Conservation (phyloP, 1,284 basidiomycete species). For the Cystobasidium sp. region DNA sequence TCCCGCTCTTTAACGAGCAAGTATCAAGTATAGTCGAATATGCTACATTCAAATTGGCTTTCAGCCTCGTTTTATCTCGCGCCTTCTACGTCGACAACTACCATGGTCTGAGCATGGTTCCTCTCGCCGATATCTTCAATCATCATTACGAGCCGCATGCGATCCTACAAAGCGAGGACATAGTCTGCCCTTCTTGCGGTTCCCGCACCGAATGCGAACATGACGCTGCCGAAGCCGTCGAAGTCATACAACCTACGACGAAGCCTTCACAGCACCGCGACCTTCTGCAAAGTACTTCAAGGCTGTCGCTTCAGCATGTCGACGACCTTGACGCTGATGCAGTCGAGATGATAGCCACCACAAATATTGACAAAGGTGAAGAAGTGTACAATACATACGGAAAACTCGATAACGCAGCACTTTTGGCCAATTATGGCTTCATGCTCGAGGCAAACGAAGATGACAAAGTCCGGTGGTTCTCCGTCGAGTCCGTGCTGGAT, state of each 20-base stretch:
- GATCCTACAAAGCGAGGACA: slow-evolving; percentile 78
- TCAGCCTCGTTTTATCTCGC: slow-evolving; percentile 79
- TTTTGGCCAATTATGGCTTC: slow-evolving; percentile 77
- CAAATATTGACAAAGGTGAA: slow-evolving; percentile 57
- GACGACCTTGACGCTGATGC: slow-evolving; percentile 48
- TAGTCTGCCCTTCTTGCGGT: slow-evolving; percentile 81
- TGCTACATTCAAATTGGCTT: slow-evolving; percentile 69
- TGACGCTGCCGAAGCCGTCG: slow-evolving; percentile 59
- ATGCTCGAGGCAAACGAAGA: slow-evolving; percentile 54
- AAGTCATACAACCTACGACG: neutral
- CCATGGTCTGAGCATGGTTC: slow-evolving; percentile 83
- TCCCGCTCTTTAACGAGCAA: slow-evolving; percentile 55
- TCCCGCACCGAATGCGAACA: slow-evolving; percentile 73
- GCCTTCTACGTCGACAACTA: slow-evolving; percentile 86
- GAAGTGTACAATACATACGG: slow-evolving; percentile 90
- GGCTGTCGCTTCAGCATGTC: neutral
- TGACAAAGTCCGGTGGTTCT: slow-evolving; percentile 34
- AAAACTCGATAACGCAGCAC: slow-evolving; percentile 63
- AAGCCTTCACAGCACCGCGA: neutral
- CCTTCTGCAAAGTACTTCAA: neutral
- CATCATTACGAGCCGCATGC: slow-evolving; percentile 74
- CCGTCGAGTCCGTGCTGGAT: neutral
- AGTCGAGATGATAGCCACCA: slow-evolving; percentile 57
- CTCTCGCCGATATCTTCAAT: slow-evolving; percentile 87
- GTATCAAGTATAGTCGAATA: neutral